Percentiles rank a stretch among this genome's conserved stretches.
Conservation (phyloP, 306 rosid species). For the Lablab purpureus region DNA sequence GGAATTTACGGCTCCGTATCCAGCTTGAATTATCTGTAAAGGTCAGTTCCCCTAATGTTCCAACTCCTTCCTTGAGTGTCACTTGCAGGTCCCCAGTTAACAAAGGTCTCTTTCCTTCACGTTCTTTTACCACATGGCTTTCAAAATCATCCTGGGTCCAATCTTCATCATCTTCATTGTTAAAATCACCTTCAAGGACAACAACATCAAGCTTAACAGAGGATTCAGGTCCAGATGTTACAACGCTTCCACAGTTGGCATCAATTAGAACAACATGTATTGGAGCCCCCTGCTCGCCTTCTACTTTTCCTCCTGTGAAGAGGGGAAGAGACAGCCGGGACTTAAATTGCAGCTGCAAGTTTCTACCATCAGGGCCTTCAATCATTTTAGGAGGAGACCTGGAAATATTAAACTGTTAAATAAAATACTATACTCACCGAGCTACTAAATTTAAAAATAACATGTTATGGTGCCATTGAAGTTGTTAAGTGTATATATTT, state of each 20-base stretch:
- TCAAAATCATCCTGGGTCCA: constrained; percentile 96
- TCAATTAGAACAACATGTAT: constrained; percentile 89
- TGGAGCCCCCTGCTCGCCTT: constrained; percentile 99
- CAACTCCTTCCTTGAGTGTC: constrained; percentile 96
- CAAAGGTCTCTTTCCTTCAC: constrained; percentile 97
- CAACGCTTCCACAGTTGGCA: constrained; percentile 60
- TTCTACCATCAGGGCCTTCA: constrained; percentile 93
- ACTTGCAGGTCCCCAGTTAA: constrained; percentile 92
- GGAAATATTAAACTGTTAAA: constrained; percentile 50
- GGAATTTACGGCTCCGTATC: constrained; percentile 98
- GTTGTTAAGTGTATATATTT: constrained; percentile 1
- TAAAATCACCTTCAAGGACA: constrained; percentile 98
- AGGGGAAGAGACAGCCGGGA: constrained; percentile 94
- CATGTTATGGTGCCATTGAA: constrained; percentile 11
- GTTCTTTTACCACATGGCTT: constrained; percentile 94
- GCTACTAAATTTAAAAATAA: constrained; percentile 29
- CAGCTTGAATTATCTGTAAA: constrained; percentile 99
- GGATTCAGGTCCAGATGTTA: constrained; percentile 84
- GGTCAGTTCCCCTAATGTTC: constrained; percentile 89
- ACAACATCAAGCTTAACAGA: constrained; percentile 83
- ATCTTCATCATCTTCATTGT: constrained; percentile 91
- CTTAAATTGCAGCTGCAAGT: constrained; percentile 82
- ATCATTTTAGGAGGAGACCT: constrained; percentile 97
- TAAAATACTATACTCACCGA: constrained; percentile 33
- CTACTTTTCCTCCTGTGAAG: constrained; percentile 99